Evolutionary conservation across 1,284 basidiomycete species (phyloP).

Genomic region (Limonomyces culmigenus): DNA sequence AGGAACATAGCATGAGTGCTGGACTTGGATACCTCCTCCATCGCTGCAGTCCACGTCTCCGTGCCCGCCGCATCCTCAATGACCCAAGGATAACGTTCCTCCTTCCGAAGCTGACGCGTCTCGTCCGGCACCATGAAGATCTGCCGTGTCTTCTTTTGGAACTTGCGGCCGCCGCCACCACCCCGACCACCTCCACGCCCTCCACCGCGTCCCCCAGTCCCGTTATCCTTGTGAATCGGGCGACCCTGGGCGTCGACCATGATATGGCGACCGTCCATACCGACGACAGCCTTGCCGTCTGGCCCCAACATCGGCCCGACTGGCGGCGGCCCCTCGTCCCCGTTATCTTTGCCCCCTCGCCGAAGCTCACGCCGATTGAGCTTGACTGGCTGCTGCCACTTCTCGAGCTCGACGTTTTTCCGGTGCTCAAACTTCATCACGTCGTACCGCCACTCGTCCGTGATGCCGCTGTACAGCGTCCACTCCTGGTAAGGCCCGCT

Average conservation of each 20-base stretch:
- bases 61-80: constrained; percentile 57
- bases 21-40: constrained; percentile 58
- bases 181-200: constrained; percentile 29
- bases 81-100: constrained; percentile 82
- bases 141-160: constrained; percentile 76
- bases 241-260: constrained; percentile 67
- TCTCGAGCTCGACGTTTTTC: constrained; percentile 43
- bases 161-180: constrained; percentile 45
- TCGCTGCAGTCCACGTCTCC: constrained; percentile 64
- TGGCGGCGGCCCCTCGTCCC: constrained; percentile 24
- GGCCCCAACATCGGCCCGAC: constrained; percentile 44
- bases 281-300: constrained; percentile 67
- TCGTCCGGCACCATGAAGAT: constrained; percentile 41
- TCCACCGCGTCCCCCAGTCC: constrained; percentile 12
- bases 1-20: constrained; percentile 30
- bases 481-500: constrained; percentile 52
- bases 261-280: constrained; percentile 53
- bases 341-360: constrained; percentile 24
- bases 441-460: constrained; percentile 75
- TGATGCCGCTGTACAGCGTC: constrained; percentile 54
- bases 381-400: constrained; percentile 59
- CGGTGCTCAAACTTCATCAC: constrained; percentile 71
- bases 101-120: constrained; percentile 37
- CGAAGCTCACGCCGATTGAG: constrained; percentile 71
- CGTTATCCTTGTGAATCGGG: constrained; percentile 34